A percentile compares a stretch with the other conserved stretches of the same genome.
These are phyloP conservation scores for Ogataea trehalophila DNA, from an alignment of 805 yeast genomes.

Conservation along the genomic window DNA sequence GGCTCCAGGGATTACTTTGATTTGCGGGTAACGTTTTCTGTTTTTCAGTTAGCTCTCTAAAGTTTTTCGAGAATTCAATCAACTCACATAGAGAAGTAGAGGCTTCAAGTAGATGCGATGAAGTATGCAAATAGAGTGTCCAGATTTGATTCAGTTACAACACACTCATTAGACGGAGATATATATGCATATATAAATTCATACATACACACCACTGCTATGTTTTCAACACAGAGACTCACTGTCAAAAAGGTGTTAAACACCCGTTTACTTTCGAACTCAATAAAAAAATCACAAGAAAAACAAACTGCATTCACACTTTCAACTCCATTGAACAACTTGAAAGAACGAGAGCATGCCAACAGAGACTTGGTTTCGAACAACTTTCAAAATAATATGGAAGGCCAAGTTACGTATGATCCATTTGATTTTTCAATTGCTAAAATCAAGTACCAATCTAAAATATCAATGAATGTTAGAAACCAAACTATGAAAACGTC, in stretches of 20 bases:
- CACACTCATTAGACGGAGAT: no score
- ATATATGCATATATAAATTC: no score
- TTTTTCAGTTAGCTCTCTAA: no score
- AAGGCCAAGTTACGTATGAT: constrained; percentile 56
- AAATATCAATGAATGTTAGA: constrained; percentile 14
- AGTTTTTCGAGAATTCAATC: no score
- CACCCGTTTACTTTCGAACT: constrained; percentile 8
- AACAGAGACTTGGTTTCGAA: constrained; percentile 27
- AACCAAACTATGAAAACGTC: constrained; percentile 25
- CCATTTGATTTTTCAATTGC: constrained; percentile 76
- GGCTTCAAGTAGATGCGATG: no score
- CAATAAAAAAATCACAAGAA: constrained; percentile 6
- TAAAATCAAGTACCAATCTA: constrained; percentile 46
- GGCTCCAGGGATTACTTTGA: no score
- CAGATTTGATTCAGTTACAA: no score
- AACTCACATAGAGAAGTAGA: no score
- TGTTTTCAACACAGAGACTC: no score
- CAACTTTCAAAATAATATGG: constrained; percentile 42
- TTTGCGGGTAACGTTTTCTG: no score
- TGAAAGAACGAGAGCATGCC: constrained; percentile 18
- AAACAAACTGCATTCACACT: constrained; percentile 9
- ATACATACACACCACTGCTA: no score
- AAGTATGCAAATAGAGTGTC: no score
- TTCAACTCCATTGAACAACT: constrained; percentile 16
- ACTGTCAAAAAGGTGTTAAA: background rate